phyloP scores from a whole-genome alignment of 352 stramenopile species.

The Nothophytophthora sp. region DNA sequence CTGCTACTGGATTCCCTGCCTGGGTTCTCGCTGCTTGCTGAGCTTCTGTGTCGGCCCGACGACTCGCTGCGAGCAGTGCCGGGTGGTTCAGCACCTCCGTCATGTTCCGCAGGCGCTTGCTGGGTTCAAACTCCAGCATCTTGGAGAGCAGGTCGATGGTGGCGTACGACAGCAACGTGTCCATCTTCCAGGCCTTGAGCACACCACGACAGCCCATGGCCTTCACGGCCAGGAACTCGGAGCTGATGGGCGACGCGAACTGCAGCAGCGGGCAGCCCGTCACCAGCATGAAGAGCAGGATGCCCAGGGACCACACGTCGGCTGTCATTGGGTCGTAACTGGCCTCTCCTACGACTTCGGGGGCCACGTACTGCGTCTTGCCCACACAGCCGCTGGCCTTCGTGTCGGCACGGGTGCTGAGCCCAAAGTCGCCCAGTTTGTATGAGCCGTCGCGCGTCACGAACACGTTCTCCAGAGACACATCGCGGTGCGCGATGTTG shows the following conservation, averaged over 20 bases:
- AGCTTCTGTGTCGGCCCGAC: too few species aligned
- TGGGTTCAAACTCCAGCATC: conserved; percentile 17
- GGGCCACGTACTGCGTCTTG: conserved; percentile 29
- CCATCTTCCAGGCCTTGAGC: conserved; percentile 23
- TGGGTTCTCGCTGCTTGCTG: not conserved
- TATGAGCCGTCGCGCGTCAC: conserved; percentile 16
- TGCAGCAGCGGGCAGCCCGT: conserved; percentile 32
- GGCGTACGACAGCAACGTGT: not conserved
- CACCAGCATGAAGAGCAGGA: conserved; percentile 42
- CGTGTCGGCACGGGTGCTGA: conserved; percentile 14
- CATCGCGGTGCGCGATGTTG: conserved; percentile 35
- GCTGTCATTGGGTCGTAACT: conserved; percentile 8
- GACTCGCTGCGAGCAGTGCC: too few species aligned
- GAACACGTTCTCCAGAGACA: conserved; percentile 50
- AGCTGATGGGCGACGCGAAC: conserved; percentile 9
- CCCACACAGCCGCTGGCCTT: not conserved
- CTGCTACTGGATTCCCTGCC: not conserved
- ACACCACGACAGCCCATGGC: conserved; percentile 11
- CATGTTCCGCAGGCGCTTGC: not conserved
- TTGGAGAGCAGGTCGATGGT: conserved; percentile 3
- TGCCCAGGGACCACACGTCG: conserved; percentile 45
- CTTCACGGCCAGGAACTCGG: conserved; percentile 16
- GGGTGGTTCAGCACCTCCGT: not conserved
- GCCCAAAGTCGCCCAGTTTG: conserved; percentile 49
- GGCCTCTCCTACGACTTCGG: conserved; percentile 17